A percentile compares a stretch with the other conserved stretches of the same genome.
phyloP scores from a whole-genome alignment of 495 filamentous ascomycete genomes.

The Emericellopsis terricola region DNA sequence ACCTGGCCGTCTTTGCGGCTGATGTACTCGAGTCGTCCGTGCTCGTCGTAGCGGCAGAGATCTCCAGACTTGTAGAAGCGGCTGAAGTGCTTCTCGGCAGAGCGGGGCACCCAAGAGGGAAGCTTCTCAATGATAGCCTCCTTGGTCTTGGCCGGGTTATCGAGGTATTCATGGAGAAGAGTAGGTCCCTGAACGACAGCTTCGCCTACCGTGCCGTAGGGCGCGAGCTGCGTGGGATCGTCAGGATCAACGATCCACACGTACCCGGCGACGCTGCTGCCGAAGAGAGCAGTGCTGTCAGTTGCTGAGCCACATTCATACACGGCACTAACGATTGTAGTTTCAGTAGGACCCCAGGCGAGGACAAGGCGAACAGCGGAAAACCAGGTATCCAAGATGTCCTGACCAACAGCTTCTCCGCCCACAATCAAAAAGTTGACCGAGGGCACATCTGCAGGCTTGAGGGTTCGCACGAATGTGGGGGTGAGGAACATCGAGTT shows the following conservation, averaged over 20 bases:
- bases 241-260: conserved; percentile 29
- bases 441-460: not conserved
- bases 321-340: no score
- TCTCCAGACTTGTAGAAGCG: conserved; percentile 25
- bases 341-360: conserved; percentile 3
- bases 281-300: conserved; percentile 18
- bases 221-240: conserved; percentile 25
- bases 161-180: conserved; percentile 11
- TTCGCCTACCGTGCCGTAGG: conserved; percentile 27
- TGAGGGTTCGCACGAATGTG: not conserved
- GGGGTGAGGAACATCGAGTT: conserved; percentile 1
- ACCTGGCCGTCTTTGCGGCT: conserved; percentile 15
- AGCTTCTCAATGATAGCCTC: not conserved
- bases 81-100: not conserved
- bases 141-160: conserved; percentile 1
- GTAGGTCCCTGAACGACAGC: conserved; percentile 28
- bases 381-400: no score
- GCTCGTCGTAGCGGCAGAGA: conserved; percentile 21
- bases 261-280: conserved; percentile 22
- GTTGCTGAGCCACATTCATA: not conserved
- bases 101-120: not conserved
- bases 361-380: conserved; percentile 4
- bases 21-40: conserved; percentile 23
- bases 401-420: not conserved
- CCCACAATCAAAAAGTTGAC: not conserved